phyloP scores from a whole-genome alignment of 257 asterid genomes.

The Orobanche coerulescens region DNA sequence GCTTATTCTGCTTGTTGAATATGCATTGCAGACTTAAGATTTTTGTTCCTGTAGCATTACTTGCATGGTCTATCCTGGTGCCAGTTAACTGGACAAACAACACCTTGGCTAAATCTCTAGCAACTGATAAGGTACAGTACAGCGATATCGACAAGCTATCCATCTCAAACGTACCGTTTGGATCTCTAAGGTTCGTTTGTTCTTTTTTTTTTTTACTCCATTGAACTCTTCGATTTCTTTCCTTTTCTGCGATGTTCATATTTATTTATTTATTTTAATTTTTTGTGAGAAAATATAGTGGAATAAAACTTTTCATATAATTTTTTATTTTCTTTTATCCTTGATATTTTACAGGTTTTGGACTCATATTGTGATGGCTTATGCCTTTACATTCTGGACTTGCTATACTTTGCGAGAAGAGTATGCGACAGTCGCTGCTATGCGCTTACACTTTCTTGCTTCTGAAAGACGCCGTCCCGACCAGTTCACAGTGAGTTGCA shows the following conservation, averaged over 20 bases:
- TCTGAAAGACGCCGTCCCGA: conserved; percentile 87
- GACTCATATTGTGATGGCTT: conserved; percentile 88
- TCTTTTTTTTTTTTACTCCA: not conserved
- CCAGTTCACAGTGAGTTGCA: conserved; percentile 78
- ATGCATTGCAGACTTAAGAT: conserved; percentile 80
- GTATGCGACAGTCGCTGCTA: conserved; percentile 50
- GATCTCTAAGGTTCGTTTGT: conserved; percentile 65
- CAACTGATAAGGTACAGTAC: conserved; percentile 36
- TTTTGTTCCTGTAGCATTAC: conserved; percentile 72
- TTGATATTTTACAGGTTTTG: conserved; percentile 63
- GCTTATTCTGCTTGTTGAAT: conserved; percentile 18
- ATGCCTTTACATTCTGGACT: conserved; percentile 89
- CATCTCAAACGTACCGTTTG: conserved; percentile 67
- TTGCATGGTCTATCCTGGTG: conserved; percentile 77
- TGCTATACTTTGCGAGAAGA: conserved; percentile 67
- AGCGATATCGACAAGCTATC: conserved; percentile 89
- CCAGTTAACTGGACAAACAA: conserved; percentile 93
- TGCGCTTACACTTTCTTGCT: conserved; percentile 91
- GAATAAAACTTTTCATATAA: not conserved
- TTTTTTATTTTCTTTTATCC: not conserved
- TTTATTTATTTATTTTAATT: not conserved
- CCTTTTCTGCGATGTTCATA: not conserved
- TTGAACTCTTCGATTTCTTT: not conserved
- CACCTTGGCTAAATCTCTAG: conserved; percentile 48
- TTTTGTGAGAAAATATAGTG: too few species aligned